These are phyloP conservation scores for Candida oleophila DNA, from an alignment of 805 yeast species.

Conservation along the genomic window DNA sequence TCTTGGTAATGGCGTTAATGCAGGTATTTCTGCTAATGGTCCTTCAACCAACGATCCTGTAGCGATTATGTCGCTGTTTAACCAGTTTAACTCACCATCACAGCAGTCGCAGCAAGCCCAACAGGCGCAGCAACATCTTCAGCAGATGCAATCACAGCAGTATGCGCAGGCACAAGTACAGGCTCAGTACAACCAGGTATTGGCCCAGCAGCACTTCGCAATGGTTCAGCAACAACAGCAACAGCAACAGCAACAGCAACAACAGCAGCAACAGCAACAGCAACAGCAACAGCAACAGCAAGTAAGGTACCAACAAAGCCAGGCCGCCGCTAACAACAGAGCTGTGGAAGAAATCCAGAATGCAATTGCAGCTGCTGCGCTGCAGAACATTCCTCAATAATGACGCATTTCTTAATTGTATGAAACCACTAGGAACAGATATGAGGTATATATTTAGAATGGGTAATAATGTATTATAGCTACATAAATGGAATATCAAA, in stretches of 20 bases:
- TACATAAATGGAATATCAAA: background rate
- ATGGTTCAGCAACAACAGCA: slow-evolving; percentile 4
- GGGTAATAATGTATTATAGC: background rate
- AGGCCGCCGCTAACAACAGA: slow-evolving; percentile 6
- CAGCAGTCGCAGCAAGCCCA: slow-evolving; percentile 13
- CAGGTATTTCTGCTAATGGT: background rate
- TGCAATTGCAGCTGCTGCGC: slow-evolving; percentile 12
- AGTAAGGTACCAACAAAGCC: slow-evolving; percentile 4
- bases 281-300: slow-evolving; percentile 2
- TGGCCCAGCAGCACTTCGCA: slow-evolving; percentile 7
- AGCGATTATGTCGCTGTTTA: background rate
- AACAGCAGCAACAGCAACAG: slow-evolving; percentile 1
- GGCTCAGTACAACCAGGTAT: slow-evolving; percentile 7
- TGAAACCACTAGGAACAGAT: no score
- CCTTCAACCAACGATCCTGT: background rate
- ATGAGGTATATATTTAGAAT: no score
- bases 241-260: background rate
- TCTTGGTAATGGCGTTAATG: background rate
- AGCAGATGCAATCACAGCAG: background rate
- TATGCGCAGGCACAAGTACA: slow-evolving; percentile 1
- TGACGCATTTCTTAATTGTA: no score
- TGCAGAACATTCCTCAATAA: slow-evolving; percentile 7
- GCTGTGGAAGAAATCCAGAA: slow-evolving; percentile 12
- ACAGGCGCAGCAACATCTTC: slow-evolving; percentile 8
- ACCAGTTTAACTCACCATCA: slow-evolving; percentile 4